Percentiles rank a stretch among this genome's conserved stretches.
Evolutionary conservation across 1,284 basidiomycete genomes (phyloP).

Genomic region (Trichosporon inkin): DNA sequence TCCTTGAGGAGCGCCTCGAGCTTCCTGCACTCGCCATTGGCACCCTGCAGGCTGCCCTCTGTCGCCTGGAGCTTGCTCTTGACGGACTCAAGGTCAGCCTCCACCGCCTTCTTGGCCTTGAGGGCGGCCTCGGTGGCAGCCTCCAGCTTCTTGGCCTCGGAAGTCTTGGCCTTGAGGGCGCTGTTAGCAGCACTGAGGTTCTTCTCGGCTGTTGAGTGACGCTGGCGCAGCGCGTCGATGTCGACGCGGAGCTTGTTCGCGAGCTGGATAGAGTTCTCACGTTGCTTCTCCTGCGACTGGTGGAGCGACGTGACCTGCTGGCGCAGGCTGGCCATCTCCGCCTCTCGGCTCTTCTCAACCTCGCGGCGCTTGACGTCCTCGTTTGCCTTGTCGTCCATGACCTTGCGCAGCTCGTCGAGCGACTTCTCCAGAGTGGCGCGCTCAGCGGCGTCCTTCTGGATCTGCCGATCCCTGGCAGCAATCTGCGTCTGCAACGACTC

Average conservation of each 20-base stretch:
- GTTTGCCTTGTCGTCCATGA: constrained; percentile 77
- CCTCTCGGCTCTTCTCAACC: constrained; percentile 80
- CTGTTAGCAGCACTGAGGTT: constrained; percentile 60
- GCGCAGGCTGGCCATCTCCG: constrained; percentile 73
- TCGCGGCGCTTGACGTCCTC: constrained; percentile 81
- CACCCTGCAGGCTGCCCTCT: constrained; percentile 64
- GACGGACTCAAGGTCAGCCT: constrained; percentile 62
- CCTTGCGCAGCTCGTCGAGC: constrained; percentile 74
- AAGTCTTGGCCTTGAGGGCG: constrained; percentile 56
- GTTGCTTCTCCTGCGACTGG: constrained; percentile 37
- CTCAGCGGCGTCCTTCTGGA: constrained; percentile 55
- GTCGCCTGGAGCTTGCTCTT: constrained; percentile 68
- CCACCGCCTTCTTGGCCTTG: constrained; percentile 61
- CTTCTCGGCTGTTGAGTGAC: constrained; percentile 54
- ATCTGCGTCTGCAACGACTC: constrained; percentile 67
- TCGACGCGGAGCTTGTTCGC: constrained; percentile 49
- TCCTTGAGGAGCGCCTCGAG: constrained; percentile 52
- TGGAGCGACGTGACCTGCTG: constrained; percentile 55
- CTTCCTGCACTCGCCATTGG: constrained; percentile 53
- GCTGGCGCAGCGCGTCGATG: constrained; percentile 49
- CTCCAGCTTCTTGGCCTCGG: constrained; percentile 55
- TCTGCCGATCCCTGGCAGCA: constrained; percentile 61
- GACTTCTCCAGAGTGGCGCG: constrained; percentile 70
- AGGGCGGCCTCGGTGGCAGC: constrained; percentile 61
- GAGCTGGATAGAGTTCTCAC: constrained; percentile 31